Evolutionary conservation across 2,329 filamentous ascomycete genomes (phyloP).

Genomic region (Dryadomyces quercus-mongolicae): DNA sequence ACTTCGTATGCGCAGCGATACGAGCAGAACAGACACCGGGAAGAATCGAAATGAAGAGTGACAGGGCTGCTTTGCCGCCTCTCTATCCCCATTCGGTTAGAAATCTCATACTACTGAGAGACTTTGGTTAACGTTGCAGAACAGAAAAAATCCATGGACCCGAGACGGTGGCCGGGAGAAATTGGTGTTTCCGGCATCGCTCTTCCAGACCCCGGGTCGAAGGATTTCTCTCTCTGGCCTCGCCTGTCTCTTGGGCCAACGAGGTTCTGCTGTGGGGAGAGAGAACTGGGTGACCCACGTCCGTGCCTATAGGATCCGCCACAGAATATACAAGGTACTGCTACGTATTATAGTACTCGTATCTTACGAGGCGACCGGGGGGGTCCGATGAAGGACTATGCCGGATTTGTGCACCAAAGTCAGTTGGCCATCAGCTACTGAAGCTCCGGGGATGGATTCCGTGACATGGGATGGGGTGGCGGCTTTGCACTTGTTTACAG

Average conservation of each 20-base stretch:
- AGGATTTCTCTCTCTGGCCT: neutral
- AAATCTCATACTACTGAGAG: no score
- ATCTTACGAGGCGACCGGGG: neutral
- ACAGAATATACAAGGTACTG: no score
- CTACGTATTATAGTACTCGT: neutral
- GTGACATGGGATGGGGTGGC: slow-evolving; percentile 5
- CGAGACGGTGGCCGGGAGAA: slow-evolving; percentile 6
- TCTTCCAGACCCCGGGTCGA: slow-evolving; percentile 4
- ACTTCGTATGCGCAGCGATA: no score
- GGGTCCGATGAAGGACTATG: neutral
- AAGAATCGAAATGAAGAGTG: neutral
- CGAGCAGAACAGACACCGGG: no score
- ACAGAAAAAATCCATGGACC: slow-evolving; percentile 4
- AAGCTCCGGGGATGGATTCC: slow-evolving; percentile 11
- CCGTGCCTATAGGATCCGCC: slow-evolving; percentile 1
- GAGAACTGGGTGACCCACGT: neutral
- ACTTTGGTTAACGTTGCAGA: neutral
- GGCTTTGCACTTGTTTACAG: neutral
- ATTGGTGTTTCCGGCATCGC: neutral
- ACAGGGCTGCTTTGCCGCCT: neutral
- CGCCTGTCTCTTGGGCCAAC: neutral
- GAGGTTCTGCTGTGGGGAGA: neutral
- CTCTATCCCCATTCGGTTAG: neutral
- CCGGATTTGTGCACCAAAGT: slow-evolving; percentile 1
- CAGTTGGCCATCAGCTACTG: neutral